Evolutionary conservation across 2,329 filamentous ascomycete genomes (phyloP), one percentile per base, ranked within the genome.

Genomic region (Bipolaris oryzae): DNA sequence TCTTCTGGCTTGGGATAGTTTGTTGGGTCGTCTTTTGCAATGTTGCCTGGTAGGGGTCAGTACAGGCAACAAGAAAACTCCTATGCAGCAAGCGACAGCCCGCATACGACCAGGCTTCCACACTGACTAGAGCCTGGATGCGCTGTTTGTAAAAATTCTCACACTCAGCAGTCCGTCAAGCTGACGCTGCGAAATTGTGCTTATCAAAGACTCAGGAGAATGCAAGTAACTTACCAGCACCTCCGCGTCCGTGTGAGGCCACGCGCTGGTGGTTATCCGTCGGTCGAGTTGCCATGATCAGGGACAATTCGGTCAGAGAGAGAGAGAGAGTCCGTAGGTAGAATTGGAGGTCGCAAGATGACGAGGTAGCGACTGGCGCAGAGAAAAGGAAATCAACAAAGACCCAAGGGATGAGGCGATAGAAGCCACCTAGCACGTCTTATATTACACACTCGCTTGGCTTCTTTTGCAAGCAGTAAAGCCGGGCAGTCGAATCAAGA

Each of bases 161-260:
- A 46, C n/a, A 39, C 25, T 23, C 13, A 47, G 23, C 31, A 28
- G 18, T 16, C 23, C 21, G 33, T 25, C 25, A 43, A 41, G 16
- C 37, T 39, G 31, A 39, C 15, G 38, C 35, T 46, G 38, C 28
- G 18, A 38, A 23, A 20, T 42, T 51, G 44, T 43, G 38, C 21
- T 16, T 7, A 28, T 28, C 34, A 35, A 11, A 51, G 37, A 35
- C 16, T 9, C 35, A 33, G 34, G 10, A 39, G 54, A 45, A 57
- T 46, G 42, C 7, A 47, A 39, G 55, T 11, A 23, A 55, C 77
- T 67, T 75, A 84, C 82, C 89, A 61, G 90, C 90, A 72, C 91
- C 90, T 71, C 90, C 91, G 61, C 90, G 89, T 68, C 91, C 90
- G 70, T 90, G 87, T 38, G 89, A 91, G 44, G 75, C 66, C 49